These are phyloP conservation scores for Trypanosomatidae sp. DNA, from an alignment of 208 protist species.

Conservation along the genomic window DNA sequence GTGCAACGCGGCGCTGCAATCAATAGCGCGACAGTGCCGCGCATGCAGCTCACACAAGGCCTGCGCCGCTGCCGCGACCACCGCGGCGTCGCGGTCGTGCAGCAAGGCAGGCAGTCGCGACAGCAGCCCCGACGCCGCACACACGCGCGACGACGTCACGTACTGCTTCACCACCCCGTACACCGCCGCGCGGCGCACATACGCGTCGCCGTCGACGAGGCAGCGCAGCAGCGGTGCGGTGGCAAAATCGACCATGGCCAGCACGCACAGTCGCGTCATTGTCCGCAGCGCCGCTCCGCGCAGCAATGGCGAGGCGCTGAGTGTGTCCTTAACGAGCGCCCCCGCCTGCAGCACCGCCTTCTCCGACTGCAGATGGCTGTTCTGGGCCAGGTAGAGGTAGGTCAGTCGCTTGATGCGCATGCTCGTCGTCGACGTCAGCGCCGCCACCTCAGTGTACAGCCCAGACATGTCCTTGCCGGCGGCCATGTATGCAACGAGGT, in stretches of 20 bases:
- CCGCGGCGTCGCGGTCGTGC: slow-evolving; percentile 93
- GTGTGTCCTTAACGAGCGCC: slow-evolving; percentile 93
- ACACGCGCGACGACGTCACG: slow-evolving; percentile 84
- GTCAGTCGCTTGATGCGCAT: slow-evolving; percentile 98
- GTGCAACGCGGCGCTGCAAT: too few relatives aligned
- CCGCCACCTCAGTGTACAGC: slow-evolving; percentile 92
- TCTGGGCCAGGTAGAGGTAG: slow-evolving; percentile 98
- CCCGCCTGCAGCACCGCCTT: slow-evolving; percentile 96
- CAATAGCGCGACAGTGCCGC: slow-evolving; percentile 15
- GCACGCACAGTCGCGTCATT: slow-evolving; percentile 97
- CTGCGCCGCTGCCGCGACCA: slow-evolving; percentile 94
- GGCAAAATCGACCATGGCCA: slow-evolving; percentile 96
- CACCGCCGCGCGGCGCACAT: slow-evolving; percentile 97
- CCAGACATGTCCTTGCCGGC: slow-evolving; percentile 96
- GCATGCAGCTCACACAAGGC: slow-evolving; percentile 67
- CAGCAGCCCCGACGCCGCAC: slow-evolving; percentile 82
- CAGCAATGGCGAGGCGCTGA: slow-evolving; percentile 93
- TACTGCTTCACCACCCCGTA: slow-evolving; percentile 97
- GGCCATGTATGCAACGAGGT: slow-evolving; percentile 97
- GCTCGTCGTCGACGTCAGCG: slow-evolving; percentile 91
- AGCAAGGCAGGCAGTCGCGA: slow-evolving; percentile 88
- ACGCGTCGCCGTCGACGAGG: slow-evolving; percentile 94
- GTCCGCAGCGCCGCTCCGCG: slow-evolving; percentile 96
- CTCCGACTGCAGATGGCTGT: slow-evolving; percentile 95
- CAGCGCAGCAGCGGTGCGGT: slow-evolving; percentile 88